Evolutionary conservation across 441 rosid genomes (phyloP).

Genomic region (Manihot esculenta): DNA sequence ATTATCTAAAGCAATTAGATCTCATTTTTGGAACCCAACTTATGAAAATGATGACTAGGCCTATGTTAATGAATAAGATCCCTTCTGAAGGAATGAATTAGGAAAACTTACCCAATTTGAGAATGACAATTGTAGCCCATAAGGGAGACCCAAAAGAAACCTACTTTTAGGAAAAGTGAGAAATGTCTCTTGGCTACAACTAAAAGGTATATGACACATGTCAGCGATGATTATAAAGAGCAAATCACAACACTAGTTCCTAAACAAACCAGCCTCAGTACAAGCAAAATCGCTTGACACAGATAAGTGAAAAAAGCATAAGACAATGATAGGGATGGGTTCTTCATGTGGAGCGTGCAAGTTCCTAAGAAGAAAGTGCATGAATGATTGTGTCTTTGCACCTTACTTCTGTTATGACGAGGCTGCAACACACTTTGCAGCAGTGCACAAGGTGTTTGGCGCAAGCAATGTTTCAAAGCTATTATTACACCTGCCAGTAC

Average conservation of each 20-base stretch:
- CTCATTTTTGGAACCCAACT: slow-evolving; percentile 48
- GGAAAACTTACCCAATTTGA: slow-evolving; percentile 47
- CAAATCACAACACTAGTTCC: slow-evolving; percentile 32
- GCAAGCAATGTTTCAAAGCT: slow-evolving; percentile 94
- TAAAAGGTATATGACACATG: slow-evolving; percentile 28
- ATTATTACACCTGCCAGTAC: slow-evolving; percentile 61
- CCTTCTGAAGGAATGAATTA: slow-evolving; percentile 31
- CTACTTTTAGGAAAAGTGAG: slow-evolving; percentile 38
- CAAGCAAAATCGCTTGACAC: too few species aligned
- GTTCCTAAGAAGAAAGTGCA: slow-evolving; percentile 89
- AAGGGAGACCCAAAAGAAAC: slow-evolving; percentile 57
- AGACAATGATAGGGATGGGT: slow-evolving; percentile 76
- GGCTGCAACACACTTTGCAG: slow-evolving; percentile 78
- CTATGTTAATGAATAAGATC: slow-evolving; percentile 29
- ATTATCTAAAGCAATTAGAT: slow-evolving; percentile 31
- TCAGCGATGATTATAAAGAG: slow-evolving; percentile 45
- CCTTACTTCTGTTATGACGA: slow-evolving; percentile 89
- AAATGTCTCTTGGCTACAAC: slow-evolving; percentile 37
- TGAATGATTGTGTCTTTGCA: slow-evolving; percentile 72
- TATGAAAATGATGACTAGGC: slow-evolving; percentile 39
- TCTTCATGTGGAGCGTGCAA: slow-evolving; percentile 98
- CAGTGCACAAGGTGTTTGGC: slow-evolving; percentile 93
- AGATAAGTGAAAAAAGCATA: slow-evolving; percentile 26
- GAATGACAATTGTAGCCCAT: slow-evolving; percentile 68
- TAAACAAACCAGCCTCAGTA: slow-evolving; percentile 29